Base-by-base conservation (phyloP, 2,329 filamentous ascomycete genomes). In the Orbilia brochopaga region DNA sequence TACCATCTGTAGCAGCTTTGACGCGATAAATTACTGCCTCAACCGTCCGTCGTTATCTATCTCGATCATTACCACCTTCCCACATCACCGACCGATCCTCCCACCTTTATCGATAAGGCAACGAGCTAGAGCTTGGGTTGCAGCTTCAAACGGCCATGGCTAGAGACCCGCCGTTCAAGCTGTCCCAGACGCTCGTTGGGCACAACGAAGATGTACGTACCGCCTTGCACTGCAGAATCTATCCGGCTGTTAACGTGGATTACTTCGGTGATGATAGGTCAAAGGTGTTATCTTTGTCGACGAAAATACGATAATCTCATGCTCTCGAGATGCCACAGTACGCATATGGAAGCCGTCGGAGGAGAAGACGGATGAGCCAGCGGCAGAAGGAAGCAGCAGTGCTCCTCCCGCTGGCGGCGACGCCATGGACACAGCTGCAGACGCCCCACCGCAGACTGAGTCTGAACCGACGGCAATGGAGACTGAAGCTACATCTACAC, bases 291-390 rank as follows among this genome's bases (percentile, higher is more conserved):
- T 84, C 78, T 97, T 93, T 77, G 90, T 92, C 21, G 85, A 85
- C 56, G 82, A 89, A 70, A 85, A 89, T 74, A 83, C 85, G 51
- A 83, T 96, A 70, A 82, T 96, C 75, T 96, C 94, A 19, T 91
- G 91, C 37, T 97, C 94, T 52, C 86, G 94, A 81, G 94, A 99
- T 82, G 90, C 89, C 76, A 95, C 91, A 15, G 92, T 97, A 60
- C 88, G 93, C 54, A 81, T 90, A 75, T 99, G 94, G 94, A 88
- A 87, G 37, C 21, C 65, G 8, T 17, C 61, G 5, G 30, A 24
- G 0, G 51, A 69, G 23, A 51, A 57, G 40, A 30, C 8, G 10
- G 21, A 15, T 8, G 52, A 58, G 13, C 42, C 17, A 15, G 27
- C 13, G 13, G 32, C 37, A 30, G 32, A 50, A 32, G 17, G 27